phyloP scores from a whole-genome alignment of 2,329 filamentous ascomycete species.

The Tolypocladium ophioglossoides region DNA sequence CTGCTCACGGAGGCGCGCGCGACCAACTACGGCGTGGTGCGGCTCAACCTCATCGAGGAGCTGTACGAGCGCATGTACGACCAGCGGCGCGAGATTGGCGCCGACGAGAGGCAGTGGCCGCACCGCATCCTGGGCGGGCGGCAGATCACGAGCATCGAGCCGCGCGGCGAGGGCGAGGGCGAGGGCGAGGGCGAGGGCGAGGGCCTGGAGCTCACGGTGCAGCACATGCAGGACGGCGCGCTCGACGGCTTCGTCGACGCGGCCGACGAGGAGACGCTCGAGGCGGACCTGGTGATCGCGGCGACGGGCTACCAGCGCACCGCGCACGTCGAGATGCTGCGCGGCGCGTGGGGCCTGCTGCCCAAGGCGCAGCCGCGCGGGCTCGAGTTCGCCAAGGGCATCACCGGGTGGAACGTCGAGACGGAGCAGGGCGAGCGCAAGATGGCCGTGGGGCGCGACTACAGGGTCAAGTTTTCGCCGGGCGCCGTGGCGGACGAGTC shows the following conservation, averaged over 20 bases:
- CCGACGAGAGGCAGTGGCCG: conserved; percentile 65
- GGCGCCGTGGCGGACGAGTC: conserved; percentile 60
- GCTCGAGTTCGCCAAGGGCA: conserved; percentile 20
- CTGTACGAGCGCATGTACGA: conserved; percentile 84
- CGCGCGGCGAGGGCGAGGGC: conserved; percentile 32
- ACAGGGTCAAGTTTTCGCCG: conserved; percentile 61
- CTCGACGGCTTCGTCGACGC: conserved; percentile 28
- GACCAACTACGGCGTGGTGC: conserved; percentile 92
- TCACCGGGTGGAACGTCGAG: conserved; percentile 30
- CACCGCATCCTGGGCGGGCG: conserved; percentile 67
- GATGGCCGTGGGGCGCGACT: conserved; percentile 66
- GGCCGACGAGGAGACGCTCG: conserved; percentile 46
- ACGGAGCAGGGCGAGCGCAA: conserved; percentile 28
- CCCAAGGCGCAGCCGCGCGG: conserved; percentile 32
- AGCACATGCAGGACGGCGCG: conserved; percentile 29
- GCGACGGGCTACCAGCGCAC: conserved; percentile 80
- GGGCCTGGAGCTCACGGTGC: conserved; percentile 50
- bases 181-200: too few species aligned
- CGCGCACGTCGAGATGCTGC: conserved; percentile 68
- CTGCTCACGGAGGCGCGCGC: conserved; percentile 60
- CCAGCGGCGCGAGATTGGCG: conserved; percentile 60
- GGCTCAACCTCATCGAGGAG: conserved; percentile 79
- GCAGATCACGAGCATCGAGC: conserved; percentile 52
- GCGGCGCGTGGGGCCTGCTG: conserved; percentile 54
- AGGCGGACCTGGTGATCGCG: conserved; percentile 73